Conservation (phyloP, 352 stramenopile genomes). For the Plasmopara muralis region DNA sequence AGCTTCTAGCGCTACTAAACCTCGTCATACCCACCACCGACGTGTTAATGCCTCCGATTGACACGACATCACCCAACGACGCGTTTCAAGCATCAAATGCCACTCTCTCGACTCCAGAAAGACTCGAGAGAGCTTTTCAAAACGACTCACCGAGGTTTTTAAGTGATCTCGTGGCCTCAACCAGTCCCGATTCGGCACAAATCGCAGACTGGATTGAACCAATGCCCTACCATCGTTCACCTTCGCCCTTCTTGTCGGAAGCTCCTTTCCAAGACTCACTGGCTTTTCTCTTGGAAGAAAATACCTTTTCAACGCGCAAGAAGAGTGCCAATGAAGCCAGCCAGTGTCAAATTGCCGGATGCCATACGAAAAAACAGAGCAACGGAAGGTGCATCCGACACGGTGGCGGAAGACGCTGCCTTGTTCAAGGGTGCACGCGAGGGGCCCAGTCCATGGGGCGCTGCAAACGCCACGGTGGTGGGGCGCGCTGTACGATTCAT, state of each 20-base stretch:
- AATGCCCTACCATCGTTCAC: not conserved
- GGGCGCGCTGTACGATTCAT: constrained; percentile 52
- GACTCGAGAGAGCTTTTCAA: not conserved
- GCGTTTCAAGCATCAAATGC: not conserved
- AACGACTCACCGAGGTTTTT: not conserved
- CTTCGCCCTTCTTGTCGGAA: not conserved
- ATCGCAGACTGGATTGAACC: constrained; percentile 3
- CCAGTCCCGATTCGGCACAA: not conserved
- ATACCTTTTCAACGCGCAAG: not conserved
- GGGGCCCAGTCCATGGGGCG: constrained; percentile 65
- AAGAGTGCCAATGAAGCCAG: not conserved
- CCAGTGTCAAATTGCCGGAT: constrained; percentile 52
- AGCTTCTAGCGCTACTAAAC: constrained; percentile 17
- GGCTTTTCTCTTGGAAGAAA: not conserved
- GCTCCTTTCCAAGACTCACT: not conserved
- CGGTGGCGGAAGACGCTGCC: constrained; percentile 67
- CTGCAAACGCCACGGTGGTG: constrained; percentile 76
- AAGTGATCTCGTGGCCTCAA: constrained; percentile 1
- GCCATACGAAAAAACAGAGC: constrained; percentile 60
- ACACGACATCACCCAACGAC: not conserved
- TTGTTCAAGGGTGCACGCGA: constrained; percentile 51
- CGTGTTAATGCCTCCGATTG: constrained; percentile 1
- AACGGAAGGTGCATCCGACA: constrained; percentile 78
- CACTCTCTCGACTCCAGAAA: not conserved
- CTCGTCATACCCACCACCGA: constrained; percentile 19